A percentile compares a stretch with the other conserved stretches of the same genome.
These are phyloP conservation scores for Sporisorium exsertum DNA, from an alignment of 1,284 basidiomycete species.

Conservation along the genomic window DNA sequence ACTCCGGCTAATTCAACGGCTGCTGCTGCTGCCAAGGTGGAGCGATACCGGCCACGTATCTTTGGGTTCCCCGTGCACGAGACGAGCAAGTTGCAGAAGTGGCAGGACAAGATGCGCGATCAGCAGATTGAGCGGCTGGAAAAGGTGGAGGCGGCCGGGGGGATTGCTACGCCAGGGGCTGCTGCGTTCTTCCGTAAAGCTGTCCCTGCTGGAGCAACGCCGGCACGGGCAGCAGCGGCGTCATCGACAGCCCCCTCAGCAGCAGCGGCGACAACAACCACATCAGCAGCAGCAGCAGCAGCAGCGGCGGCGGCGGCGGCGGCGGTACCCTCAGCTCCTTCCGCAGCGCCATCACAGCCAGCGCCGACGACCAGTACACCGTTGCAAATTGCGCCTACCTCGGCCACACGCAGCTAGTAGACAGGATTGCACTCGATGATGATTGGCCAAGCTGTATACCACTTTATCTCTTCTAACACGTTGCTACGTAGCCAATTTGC, in stretches of 20 bases:
- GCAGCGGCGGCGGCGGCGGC: neutral
- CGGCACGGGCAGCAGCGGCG: neutral
- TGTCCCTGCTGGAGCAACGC: neutral
- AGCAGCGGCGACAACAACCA: slow-evolving; percentile 1
- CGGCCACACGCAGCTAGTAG: neutral
- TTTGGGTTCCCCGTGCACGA: slow-evolving; percentile 69
- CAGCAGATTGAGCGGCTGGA: slow-evolving; percentile 58
- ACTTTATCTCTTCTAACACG: neutral
- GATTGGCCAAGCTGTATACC: slow-evolving; percentile 3
- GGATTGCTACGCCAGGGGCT: slow-evolving; percentile 38
- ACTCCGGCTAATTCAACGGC: slow-evolving; percentile 37
- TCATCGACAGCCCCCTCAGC: neutral
- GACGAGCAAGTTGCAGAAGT: slow-evolving; percentile 64
- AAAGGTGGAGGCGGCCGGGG: slow-evolving; percentile 46
- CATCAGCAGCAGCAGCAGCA: slow-evolving; percentile 9
- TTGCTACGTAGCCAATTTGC: neutral
- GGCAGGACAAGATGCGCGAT: slow-evolving; percentile 64
- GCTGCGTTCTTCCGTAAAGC: slow-evolving; percentile 45
- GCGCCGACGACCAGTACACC: slow-evolving; percentile 8
- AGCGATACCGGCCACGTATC: slow-evolving; percentile 65
- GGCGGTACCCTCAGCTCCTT: neutral
- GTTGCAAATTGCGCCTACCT: slow-evolving; percentile 15
- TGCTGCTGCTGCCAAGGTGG: slow-evolving; percentile 55
- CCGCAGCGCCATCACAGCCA: slow-evolving; percentile 8
- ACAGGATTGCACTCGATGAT: neutral